phyloP scores from a whole-genome alignment of 2,329 filamentous ascomycete species.

The Fusarium sp. region DNA sequence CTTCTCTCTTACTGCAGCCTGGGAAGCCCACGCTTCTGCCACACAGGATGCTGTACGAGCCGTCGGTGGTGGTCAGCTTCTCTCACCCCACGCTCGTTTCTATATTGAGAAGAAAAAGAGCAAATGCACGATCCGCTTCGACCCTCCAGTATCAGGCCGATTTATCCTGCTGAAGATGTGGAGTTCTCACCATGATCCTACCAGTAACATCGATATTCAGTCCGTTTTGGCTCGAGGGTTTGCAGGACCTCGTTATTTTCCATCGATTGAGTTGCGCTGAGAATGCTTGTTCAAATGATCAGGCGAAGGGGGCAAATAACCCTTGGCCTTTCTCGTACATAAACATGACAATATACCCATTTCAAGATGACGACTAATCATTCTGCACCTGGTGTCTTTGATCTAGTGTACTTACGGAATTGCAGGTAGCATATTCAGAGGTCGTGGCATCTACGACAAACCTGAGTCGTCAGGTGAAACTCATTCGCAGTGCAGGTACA shows the following conservation, averaged over 20 bases:
- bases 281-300: not conserved
- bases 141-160: slow-evolving; percentile 82
- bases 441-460: not conserved
- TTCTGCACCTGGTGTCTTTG: not conserved
- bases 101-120: slow-evolving; percentile 85
- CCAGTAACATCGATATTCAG: slow-evolving; percentile 87
- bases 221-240: slow-evolving; percentile 86
- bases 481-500: not conserved
- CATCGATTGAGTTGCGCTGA: slow-evolving; percentile 71
- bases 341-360: slow-evolving; percentile 21
- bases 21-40: slow-evolving; percentile 63
- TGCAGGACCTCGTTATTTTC: slow-evolving; percentile 87
- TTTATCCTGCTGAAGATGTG: slow-evolving; percentile 92
- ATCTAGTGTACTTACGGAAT: not conserved
- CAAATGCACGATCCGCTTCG: slow-evolving; percentile 87
- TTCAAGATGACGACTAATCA: not conserved
- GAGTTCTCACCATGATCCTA: slow-evolving; percentile 76
- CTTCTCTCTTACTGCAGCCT: slow-evolving; percentile 49
- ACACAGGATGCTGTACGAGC: slow-evolving; percentile 69
- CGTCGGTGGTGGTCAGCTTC: slow-evolving; percentile 69
- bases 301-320: not conserved
- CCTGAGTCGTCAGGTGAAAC: not conserved
- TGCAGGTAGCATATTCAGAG: not conserved
- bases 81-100: slow-evolving; percentile 83
- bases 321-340: not conserved